Evolutionary conservation across 208 protist species (phyloP).

Genomic region (Acanthamoeba divionensis): DNA sequence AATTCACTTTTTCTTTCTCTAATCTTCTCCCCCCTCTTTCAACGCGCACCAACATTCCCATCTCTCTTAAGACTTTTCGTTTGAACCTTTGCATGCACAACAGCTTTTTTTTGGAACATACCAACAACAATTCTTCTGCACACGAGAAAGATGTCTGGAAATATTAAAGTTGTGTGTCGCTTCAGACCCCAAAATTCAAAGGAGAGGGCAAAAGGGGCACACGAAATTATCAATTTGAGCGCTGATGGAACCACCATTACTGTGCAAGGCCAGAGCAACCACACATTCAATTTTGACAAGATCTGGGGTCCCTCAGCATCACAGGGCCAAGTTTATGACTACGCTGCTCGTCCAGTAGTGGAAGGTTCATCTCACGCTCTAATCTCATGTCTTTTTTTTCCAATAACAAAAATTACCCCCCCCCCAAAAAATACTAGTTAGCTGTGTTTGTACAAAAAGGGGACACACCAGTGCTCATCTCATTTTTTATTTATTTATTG

Average conservation of each 20-base stretch:
- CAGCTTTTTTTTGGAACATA: too few relatives aligned
- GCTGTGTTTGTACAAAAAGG: slow-evolving; percentile 60
- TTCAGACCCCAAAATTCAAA: slow-evolving; percentile 31
- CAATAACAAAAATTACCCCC: too few relatives aligned
- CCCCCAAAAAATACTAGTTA: neutral
- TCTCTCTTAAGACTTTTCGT: too few relatives aligned
- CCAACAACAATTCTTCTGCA: too few relatives aligned
- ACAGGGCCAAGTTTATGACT: slow-evolving; percentile 73
- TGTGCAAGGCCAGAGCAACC: neutral
- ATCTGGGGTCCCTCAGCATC: slow-evolving; percentile 48
- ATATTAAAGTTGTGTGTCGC: slow-evolving; percentile 36
- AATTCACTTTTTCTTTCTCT: too few relatives aligned
- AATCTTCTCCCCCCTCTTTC: too few relatives aligned
- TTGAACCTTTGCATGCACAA: too few relatives aligned
- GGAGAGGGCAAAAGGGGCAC: neutral
- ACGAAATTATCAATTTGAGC: slow-evolving; percentile 13
- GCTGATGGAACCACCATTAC: slow-evolving; percentile 31
- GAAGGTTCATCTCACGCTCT: too few relatives aligned
- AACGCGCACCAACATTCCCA: too few relatives aligned
- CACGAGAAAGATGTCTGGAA: neutral
- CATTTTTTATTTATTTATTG: too few relatives aligned
- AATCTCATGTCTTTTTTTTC: too few relatives aligned
- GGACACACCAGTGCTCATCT: too few relatives aligned
- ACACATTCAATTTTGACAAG: slow-evolving; percentile 69
- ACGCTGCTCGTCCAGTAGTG: slow-evolving; percentile 70